These are phyloP conservation scores for Pichia nakasei DNA, from an alignment of 805 yeast genomes.

Conservation along the genomic window DNA sequence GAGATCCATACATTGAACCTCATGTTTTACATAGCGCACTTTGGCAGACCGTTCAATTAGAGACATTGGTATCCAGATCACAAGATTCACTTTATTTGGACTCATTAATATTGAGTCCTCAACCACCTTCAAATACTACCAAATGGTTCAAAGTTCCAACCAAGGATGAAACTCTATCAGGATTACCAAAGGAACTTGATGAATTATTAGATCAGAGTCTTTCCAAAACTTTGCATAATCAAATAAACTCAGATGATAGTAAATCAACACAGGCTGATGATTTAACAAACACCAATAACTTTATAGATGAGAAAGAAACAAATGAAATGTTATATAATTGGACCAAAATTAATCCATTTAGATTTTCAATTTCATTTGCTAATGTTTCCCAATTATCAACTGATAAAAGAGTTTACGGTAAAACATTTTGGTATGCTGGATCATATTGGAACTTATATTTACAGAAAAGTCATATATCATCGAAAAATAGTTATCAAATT, in stretches of 20 bases:
- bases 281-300: constrained; percentile 4
- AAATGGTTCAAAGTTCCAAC: constrained; percentile 35
- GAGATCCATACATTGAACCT: constrained; percentile 31
- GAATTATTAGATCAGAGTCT: constrained; percentile 7
- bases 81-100: constrained; percentile 23
- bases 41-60: constrained; percentile 40
- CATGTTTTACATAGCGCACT: constrained; percentile 36
- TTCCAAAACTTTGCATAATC: constrained; percentile 1
- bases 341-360: constrained; percentile 43
- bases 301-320: not conserved
- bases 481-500: constrained; percentile 37
- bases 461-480: constrained; percentile 35
- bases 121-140: constrained; percentile 20
- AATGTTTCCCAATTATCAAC: constrained; percentile 36
- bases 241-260: constrained; percentile 14
- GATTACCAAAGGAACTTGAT: constrained; percentile 32
- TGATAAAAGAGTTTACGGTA: constrained; percentile 41
- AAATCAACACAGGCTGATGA: constrained; percentile 20
- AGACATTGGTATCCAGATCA: constrained; percentile 30
- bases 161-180: constrained; percentile 40
- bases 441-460: constrained; percentile 50
- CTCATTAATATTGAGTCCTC: constrained; percentile 18
- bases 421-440: constrained; percentile 53
- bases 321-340: constrained; percentile 23
- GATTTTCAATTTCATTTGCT: constrained; percentile 45